phyloP scores from a whole-genome alignment of 805 yeast species.

The Metschnikowia gelsemii region DNA sequence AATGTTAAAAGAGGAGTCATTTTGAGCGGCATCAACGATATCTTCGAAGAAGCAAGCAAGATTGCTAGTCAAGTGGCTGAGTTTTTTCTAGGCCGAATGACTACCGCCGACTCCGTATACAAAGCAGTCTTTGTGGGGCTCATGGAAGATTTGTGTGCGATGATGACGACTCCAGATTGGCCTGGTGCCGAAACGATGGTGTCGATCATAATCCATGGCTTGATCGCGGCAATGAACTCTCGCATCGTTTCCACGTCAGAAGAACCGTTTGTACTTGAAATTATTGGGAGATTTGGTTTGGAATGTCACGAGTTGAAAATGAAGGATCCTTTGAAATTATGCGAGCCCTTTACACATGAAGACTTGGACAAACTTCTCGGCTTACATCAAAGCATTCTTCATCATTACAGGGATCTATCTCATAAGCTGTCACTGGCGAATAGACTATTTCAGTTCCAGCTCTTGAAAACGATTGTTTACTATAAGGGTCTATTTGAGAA shows the following conservation, averaged over 20 bases:
- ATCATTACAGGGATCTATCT: constrained; percentile 4
- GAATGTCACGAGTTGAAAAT: constrained; percentile 6
- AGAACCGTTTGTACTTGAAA: constrained; percentile 15
- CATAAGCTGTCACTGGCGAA: constrained; percentile 1
- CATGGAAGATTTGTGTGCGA: constrained; percentile 52
- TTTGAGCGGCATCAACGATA: background rate
- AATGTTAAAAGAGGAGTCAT: constrained; percentile 11
- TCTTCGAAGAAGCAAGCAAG: constrained; percentile 4
- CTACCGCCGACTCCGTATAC: constrained; percentile 7
- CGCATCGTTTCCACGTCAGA: constrained; percentile 3
- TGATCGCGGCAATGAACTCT: constrained; percentile 2
- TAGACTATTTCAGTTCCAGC: constrained; percentile 8
- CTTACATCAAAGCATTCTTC: constrained; percentile 3
- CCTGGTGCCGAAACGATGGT: constrained; percentile 47
- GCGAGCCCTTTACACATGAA: background rate
- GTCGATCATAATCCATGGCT: constrained; percentile 1
- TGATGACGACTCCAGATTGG: constrained; percentile 60
- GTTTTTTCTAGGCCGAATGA: constrained; percentile 11
- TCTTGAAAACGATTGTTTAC: constrained; percentile 9
- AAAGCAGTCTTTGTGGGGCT: constrained; percentile 24
- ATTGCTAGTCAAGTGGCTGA: constrained; percentile 8
- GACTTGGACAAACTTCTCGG: background rate
- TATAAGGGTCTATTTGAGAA: constrained; percentile 2
- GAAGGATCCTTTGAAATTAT: background rate
- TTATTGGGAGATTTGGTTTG: constrained; percentile 10